These are phyloP conservation scores for Podila verticillata DNA, from an alignment of 192 early-diverging fungal genomes.

Conservation along the genomic window DNA sequence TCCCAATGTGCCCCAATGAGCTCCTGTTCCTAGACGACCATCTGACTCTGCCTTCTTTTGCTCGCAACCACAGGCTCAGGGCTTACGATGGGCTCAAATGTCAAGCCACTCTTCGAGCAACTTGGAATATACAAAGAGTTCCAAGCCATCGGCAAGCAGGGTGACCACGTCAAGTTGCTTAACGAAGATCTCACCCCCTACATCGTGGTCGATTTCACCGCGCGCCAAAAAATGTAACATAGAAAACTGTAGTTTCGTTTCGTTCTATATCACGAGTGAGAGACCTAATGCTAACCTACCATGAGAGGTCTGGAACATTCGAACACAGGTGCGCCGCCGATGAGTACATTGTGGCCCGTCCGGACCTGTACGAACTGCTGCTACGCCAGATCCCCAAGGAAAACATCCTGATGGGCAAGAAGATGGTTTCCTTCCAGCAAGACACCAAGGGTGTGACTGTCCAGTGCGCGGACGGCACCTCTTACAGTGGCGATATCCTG, in stretches of 20 bases:
- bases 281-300: not conserved
- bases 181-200: not conserved
- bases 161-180: not conserved
- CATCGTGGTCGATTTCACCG: not conserved
- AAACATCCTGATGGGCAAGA: conserved; percentile 13
- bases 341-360: conserved; percentile 5
- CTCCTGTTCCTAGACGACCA: no score
- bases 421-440: conserved; percentile 6
- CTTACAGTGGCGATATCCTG: not conserved
- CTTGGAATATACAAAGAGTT: conserved; percentile 9
- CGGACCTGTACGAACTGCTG: not conserved
- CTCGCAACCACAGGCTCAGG: conserved; percentile 3
- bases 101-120: not conserved
- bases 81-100: not conserved
- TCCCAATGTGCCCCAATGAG: no score
- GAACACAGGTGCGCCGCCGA: not conserved
- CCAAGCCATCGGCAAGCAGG: not conserved
- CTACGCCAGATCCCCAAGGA: not conserved
- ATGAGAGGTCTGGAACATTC: not conserved
- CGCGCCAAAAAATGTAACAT: not conserved
- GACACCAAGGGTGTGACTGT: not conserved
- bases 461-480: not conserved
- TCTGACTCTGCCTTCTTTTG: not conserved
- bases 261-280: not conserved
- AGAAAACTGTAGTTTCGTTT: no score